A percentile compares a stretch with the other conserved stretches of the same genome.
Conservation (phyloP, 2,329 filamentous ascomycete species). For the Fusarium proliferatum region DNA sequence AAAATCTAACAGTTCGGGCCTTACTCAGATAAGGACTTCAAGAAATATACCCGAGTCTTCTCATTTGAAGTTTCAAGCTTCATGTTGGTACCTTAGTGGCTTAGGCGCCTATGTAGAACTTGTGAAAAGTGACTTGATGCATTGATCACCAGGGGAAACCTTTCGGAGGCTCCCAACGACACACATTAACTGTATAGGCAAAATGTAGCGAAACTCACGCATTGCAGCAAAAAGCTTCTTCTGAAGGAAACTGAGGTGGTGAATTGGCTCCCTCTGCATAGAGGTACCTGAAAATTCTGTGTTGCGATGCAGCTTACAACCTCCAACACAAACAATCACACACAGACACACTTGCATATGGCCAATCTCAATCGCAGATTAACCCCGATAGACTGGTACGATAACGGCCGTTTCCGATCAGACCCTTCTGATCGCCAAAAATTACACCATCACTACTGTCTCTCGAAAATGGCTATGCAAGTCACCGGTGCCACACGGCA, state of each 20-base stretch:
- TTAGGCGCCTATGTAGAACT: neutral
- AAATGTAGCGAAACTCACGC: neutral
- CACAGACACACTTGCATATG: neutral
- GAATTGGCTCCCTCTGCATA: conserved; percentile 20
- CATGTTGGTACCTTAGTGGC: neutral
- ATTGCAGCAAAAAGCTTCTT: neutral
- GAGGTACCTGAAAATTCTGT: conserved; percentile 16
- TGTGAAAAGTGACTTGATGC: neutral
- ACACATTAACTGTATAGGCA: neutral
- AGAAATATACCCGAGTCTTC: neutral
- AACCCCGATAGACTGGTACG: conserved; percentile 18
- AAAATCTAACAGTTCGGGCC: neutral
- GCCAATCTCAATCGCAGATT: neutral
- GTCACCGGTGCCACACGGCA: conserved; percentile 16
- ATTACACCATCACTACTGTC: neutral
- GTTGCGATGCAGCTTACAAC: conserved; percentile 9
- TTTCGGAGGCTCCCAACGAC: neutral
- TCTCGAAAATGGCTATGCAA: conserved; percentile 21
- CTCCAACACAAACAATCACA: neutral
- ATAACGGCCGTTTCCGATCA: conserved; percentile 19
- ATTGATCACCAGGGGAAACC: neutral
- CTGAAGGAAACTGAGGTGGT: neutral
- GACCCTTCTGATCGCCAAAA: conserved; percentile 6
- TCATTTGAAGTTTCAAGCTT: neutral
- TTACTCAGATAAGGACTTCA: neutral